phyloP scores from a whole-genome alignment of 2,329 filamentous ascomycete species.

The Myriangium duriaei region DNA sequence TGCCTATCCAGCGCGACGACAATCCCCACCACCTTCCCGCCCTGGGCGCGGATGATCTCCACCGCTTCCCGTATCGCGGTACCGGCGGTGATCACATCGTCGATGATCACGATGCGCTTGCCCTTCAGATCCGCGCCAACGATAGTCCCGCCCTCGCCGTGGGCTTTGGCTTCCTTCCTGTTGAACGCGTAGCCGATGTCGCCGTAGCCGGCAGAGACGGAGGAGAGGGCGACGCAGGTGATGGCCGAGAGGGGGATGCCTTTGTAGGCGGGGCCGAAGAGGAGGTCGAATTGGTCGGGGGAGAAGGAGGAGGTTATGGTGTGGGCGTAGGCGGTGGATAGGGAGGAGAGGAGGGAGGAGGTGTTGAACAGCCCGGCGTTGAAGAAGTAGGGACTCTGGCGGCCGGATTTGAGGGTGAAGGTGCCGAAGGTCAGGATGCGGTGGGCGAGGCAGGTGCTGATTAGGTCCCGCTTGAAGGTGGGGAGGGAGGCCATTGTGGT shows the following conservation, averaged over 20 bases:
- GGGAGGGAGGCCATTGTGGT: slow-evolving; percentile 15
- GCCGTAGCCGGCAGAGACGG: slow-evolving; percentile 54
- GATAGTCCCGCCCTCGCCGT: slow-evolving; percentile 88
- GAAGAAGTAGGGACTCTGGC: slow-evolving; percentile 91
- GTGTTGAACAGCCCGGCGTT: slow-evolving; percentile 87
- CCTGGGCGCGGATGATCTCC: slow-evolving; percentile 73
- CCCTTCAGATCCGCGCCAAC: slow-evolving; percentile 78
- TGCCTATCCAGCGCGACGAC: slow-evolving; percentile 78
- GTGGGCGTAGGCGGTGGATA: slow-evolving; percentile 68
- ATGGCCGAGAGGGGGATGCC: slow-evolving; percentile 82
- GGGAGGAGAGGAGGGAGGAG: slow-evolving; percentile 61
- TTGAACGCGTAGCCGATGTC: slow-evolving; percentile 78
- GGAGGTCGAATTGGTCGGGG: slow-evolving; percentile 53
- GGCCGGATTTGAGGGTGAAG: slow-evolving; percentile 86
- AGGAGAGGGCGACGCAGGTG: slow-evolving; percentile 61
- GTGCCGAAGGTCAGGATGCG: slow-evolving; percentile 68
- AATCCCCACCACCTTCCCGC: slow-evolving; percentile 74
- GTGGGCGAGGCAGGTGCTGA: slow-evolving; percentile 54
- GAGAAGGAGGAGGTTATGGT: slow-evolving; percentile 35
- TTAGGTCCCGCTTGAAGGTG: slow-evolving; percentile 60
- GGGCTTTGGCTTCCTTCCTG: slow-evolving; percentile 90
- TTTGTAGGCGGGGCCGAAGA: slow-evolving; percentile 95
- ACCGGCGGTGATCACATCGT: slow-evolving; percentile 93
- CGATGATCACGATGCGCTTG: slow-evolving; percentile 77
- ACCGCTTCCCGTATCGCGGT: slow-evolving; percentile 91